Evolutionary conservation across 768 basidiomycete species (phyloP).

Genomic region (Hygrocybe punicea): DNA sequence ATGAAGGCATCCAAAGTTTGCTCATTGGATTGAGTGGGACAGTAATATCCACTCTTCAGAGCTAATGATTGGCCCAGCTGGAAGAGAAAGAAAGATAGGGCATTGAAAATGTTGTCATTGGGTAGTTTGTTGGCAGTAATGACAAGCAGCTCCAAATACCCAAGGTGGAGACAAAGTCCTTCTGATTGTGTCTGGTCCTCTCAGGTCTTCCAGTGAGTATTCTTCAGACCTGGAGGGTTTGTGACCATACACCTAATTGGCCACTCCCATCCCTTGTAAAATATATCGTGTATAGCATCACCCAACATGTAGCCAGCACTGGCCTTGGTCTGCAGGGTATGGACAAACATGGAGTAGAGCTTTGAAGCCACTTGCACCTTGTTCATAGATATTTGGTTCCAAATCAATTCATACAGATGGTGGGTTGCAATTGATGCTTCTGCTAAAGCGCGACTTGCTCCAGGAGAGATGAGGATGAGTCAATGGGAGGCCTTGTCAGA

Average conservation of each 20-base stretch:
- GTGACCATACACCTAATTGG: slow-evolving; percentile 7
- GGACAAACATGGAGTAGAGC: slow-evolving; percentile 14
- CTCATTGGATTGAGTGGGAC: slow-evolving; percentile 7
- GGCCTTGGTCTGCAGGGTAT: slow-evolving; percentile 6
- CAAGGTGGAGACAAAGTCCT: neutral
- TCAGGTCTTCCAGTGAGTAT: slow-evolving; percentile 14
- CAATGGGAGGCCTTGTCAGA: too few species aligned
- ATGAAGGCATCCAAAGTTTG: slow-evolving; percentile 17
- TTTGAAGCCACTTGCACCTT: slow-evolving; percentile 10
- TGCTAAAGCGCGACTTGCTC: too few species aligned
- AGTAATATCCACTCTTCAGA: slow-evolving; percentile 15
- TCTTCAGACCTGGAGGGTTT: slow-evolving; percentile 7
- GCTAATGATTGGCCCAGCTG: slow-evolving; percentile 5
- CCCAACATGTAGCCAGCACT: slow-evolving; percentile 16
- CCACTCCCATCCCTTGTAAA: slow-evolving; percentile 15
- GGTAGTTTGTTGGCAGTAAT: slow-evolving; percentile 8
- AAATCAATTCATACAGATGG: slow-evolving; percentile 14
- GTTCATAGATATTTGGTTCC: slow-evolving; percentile 9
- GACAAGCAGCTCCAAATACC: slow-evolving; percentile 1
- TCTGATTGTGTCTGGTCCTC: neutral
- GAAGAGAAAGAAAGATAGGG: slow-evolving; percentile 11
- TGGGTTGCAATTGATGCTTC: slow-evolving; percentile 5
- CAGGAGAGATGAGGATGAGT: too few species aligned
- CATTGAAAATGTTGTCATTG: slow-evolving; percentile 4
- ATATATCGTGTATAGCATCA: slow-evolving; percentile 15